Evolutionary conservation across 2,329 filamentous ascomycete genomes (phyloP).

Genomic region (Ilyonectria destructans): DNA sequence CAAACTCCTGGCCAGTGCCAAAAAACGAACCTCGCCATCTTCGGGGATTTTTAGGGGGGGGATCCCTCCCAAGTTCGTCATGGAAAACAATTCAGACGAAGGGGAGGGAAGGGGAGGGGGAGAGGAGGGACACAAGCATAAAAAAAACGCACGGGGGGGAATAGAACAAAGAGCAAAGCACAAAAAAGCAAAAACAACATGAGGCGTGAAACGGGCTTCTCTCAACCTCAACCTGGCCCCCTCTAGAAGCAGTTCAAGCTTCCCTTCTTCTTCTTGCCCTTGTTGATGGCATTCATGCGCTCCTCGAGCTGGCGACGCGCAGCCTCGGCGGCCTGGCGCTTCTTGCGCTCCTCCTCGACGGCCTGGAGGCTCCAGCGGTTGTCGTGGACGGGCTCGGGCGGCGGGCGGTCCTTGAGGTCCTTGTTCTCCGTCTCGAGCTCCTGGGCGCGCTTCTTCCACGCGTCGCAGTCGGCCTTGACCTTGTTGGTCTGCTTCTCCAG

Average conservation of each 20-base stretch:
- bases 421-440: conserved; percentile 82
- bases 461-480: conserved; percentile 90
- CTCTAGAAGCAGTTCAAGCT: conserved; percentile 96
- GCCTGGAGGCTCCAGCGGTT: conserved; percentile 84
- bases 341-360: conserved; percentile 96
- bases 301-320: conserved; percentile 93
- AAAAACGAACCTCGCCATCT: conserved; percentile 40
- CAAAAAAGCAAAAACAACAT: conserved; percentile 45
- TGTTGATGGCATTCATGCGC: conserved; percentile 91
- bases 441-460: conserved; percentile 89
- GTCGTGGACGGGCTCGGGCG: conserved; percentile 65
- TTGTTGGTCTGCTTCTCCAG: conserved; percentile 93
- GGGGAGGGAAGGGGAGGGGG: no score
- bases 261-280: conserved; percentile 94
- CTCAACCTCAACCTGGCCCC: conserved; percentile 41
- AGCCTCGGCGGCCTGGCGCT: conserved; percentile 90
- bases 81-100: conserved; percentile 32
- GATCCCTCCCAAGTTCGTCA: conserved; percentile 19
- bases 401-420: conserved; percentile 71
- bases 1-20: conserved; percentile 53
- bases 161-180: conserved; percentile 42
- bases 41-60: conserved; percentile 24
- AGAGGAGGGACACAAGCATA: background rate
- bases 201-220: conserved; percentile 43
- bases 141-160: conserved; percentile 45